A percentile compares a stretch with the other conserved stretches of the same genome.
phyloP scores from a whole-genome alignment of 345 rosid genomes.

The Populus ilicifolia region DNA sequence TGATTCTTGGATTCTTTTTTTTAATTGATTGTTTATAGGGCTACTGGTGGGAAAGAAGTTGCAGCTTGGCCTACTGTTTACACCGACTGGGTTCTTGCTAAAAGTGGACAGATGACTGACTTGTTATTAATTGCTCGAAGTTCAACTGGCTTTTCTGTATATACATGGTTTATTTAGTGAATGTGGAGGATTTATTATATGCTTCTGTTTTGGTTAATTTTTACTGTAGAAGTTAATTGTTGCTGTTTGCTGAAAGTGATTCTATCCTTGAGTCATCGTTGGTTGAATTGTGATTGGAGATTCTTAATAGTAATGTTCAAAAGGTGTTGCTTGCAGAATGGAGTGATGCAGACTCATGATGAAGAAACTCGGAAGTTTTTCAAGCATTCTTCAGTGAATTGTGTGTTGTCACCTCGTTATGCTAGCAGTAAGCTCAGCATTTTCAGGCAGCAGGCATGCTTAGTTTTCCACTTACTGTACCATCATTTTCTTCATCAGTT shows the following conservation, averaged over 20 bases:
- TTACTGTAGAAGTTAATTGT: neutral
- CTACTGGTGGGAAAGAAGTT: neutral
- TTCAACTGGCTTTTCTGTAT: neutral
- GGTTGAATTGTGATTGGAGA: neutral
- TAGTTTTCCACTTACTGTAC: slow-evolving; percentile 17
- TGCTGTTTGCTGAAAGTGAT: neutral
- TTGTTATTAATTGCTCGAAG: neutral
- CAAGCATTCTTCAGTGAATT: slow-evolving; percentile 63
- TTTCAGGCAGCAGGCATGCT: slow-evolving; percentile 78
- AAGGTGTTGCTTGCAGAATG: slow-evolving; percentile 37
- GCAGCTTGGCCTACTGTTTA: neutral
- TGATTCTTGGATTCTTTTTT: neutral
- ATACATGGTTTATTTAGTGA: neutral
- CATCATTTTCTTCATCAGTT: neutral
- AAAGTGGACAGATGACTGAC: neutral
- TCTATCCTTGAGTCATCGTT: neutral
- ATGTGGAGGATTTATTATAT: neutral
- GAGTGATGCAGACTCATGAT: slow-evolving; percentile 76
- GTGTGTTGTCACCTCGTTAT: slow-evolving; percentile 69
- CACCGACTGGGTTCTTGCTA: neutral
- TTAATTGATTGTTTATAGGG: neutral
- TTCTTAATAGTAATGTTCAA: neutral
- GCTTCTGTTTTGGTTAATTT: neutral
- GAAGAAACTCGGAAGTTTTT: slow-evolving; percentile 71
- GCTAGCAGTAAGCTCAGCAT: slow-evolving; percentile 84